Percentiles rank a stretch among this genome's conserved stretches.
Evolutionary conservation across 148 eudicot species (phyloP).

Genomic region (Chenopodium album): DNA sequence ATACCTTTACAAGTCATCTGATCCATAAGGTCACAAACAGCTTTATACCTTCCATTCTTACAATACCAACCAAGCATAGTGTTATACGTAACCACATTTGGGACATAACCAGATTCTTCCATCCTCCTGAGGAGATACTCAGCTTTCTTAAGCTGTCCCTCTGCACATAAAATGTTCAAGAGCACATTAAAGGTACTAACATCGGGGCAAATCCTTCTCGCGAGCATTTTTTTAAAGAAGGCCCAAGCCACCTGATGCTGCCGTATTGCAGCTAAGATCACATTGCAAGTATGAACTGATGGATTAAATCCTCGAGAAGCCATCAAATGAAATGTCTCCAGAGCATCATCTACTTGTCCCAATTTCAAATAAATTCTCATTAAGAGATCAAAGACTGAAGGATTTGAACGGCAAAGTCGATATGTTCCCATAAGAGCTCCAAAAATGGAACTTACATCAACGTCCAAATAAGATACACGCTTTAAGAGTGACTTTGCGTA

Average conservation of each 20-base stretch:
- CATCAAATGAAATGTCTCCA: conserved; percentile 56
- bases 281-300: conserved; percentile 67
- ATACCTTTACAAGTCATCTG: conserved; percentile 62
- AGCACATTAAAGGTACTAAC: conserved; percentile 71
- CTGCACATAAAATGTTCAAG: conserved; percentile 53
- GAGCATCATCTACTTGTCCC: conserved; percentile 46
- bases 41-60: conserved; percentile 61
- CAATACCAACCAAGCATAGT: conserved; percentile 67
- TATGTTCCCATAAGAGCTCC: conserved; percentile 70
- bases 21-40: conserved; percentile 63
- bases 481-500: conserved; percentile 52
- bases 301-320: conserved; percentile 66
- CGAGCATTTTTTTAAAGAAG: conserved; percentile 66
- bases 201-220: conserved; percentile 56
- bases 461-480: conserved; percentile 38
- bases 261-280: conserved; percentile 50
- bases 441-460: conserved; percentile 48
- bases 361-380: conserved; percentile 56
- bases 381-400: conserved; percentile 75
- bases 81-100: conserved; percentile 67
- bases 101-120: conserved; percentile 72
- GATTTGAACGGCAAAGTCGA: conserved; percentile 75
- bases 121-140: conserved; percentile 64
- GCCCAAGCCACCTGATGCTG: conserved; percentile 49
- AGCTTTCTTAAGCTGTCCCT: conserved; percentile 72